Evolutionary conservation across 208 protist genomes (phyloP), one percentile per base, ranked within the genome.

Genomic region (Trypanosoma congolense): DNA sequence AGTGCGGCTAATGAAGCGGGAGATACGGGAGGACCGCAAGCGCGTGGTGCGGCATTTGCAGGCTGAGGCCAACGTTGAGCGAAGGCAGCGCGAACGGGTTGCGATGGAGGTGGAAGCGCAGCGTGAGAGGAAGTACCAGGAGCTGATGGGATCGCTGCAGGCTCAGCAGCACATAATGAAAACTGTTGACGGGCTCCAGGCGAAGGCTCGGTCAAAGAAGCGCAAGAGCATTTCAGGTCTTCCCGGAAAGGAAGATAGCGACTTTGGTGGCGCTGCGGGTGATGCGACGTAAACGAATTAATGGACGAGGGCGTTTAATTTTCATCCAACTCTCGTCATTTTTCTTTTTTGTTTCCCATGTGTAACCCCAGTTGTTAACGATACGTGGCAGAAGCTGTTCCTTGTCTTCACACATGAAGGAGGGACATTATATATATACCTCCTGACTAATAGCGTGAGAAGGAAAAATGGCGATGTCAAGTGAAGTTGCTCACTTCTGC

Each of bases 161-260:
- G 56, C 72, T 44, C 86, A 93, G 56, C 86, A 93, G 62, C 82
- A 90, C 64, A 70, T 81, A 19, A 93, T 93, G 86, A 93, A 93
- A 49, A 83, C 75, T 3, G 86, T 90, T 3, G 86, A 93, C 55
- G 75, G 77, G 36, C 48, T 84, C 21, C 82, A 86, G 68, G 53
- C 58, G 24, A 82, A 77, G 65, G 80, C 80, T 14, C 73, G 77
- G 58, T 64, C 67, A 36, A 90, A 90, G 64, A 71, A 71, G 41
- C 49, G 64, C 14, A 46, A 80, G 58, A 57, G 80, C n/a, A 61
- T 90, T 30, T 82, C 74, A 9, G 86, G 80, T 18, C 29, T 26
- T 18, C 35, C 58, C 0, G 58, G 50, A 5, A 49, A 29, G 9
- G 31, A 56, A 2, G 28, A 58, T 16, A 36, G 4, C 26, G 19